Percentiles rank a stretch among this genome's conserved stretches.
Evolutionary conservation across 345 rosid genomes (phyloP).

Genomic region (Psidium friedrichsthalianum): DNA sequence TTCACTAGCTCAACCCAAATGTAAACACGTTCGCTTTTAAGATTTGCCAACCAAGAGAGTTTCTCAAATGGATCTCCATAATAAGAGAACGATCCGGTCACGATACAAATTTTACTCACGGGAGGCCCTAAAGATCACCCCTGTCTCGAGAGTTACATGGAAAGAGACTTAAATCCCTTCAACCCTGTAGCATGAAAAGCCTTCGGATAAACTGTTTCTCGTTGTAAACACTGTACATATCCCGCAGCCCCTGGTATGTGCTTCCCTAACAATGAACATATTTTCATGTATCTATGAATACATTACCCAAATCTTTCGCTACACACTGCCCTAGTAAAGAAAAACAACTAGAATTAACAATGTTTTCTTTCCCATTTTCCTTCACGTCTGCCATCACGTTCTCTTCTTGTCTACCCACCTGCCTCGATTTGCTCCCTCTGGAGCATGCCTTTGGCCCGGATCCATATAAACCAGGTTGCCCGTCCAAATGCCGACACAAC

Average conservation of each 20-base stretch:
- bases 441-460: conserved; percentile 46
- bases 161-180: not conserved
- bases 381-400: conserved; percentile 53
- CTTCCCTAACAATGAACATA: not conserved
- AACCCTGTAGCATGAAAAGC: not conserved
- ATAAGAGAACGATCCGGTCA: not conserved
- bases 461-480: conserved; percentile 24
- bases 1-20: not conserved
- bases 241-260: not conserved
- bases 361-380: conserved; percentile 90
- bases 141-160: not conserved
- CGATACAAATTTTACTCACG: not conserved
- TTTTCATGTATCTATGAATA: not conserved
- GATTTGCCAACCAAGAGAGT: not conserved
- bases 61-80: not conserved
- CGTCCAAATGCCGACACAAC: conserved; percentile 50
- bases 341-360: conserved; percentile 3
- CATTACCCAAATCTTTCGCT: not conserved
- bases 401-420: conserved; percentile 53
- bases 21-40: not conserved
- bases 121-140: not conserved
- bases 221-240: not conserved
- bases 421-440: conserved; percentile 64
- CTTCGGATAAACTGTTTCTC: not conserved
- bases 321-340: not conserved